These are phyloP conservation scores for Cordyceps militaris DNA, from an alignment of 2,329 filamentous ascomycete genomes.

Conservation along the genomic window DNA sequence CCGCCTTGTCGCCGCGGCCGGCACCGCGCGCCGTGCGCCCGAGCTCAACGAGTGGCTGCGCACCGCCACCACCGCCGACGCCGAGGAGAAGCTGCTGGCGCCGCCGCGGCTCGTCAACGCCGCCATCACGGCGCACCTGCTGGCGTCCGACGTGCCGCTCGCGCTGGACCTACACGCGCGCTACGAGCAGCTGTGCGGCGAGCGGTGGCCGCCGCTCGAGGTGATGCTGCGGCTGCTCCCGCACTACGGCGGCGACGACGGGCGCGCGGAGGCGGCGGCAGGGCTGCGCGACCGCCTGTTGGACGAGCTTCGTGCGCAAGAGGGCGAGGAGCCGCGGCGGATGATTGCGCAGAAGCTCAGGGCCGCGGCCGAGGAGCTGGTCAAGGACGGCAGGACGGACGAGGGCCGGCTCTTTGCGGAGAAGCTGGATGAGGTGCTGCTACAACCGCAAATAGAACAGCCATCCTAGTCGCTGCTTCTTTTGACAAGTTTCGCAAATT, in stretches of 20 bases:
- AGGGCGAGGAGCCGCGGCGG: background rate
- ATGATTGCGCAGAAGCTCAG: background rate
- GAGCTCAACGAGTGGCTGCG: conserved; percentile 1
- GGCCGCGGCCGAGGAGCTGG: background rate
- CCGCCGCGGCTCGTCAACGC: conserved; percentile 1
- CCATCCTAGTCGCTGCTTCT: background rate
- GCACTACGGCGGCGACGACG: background rate
- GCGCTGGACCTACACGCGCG: background rate
- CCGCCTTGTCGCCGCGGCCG: conserved; percentile 29
- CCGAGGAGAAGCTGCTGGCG: background rate
- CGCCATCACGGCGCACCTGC: background rate
- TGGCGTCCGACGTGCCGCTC: background rate
- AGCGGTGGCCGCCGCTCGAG: background rate
- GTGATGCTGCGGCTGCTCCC: conserved; percentile 2
- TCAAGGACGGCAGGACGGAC: background rate
- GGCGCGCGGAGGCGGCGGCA: background rate
- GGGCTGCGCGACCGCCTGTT: background rate
- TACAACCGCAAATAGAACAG: background rate
- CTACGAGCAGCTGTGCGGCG: conserved; percentile 2
- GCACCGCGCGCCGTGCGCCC: background rate
- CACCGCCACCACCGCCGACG: background rate
- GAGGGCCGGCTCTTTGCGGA: background rate
- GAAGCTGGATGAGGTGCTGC: background rate
- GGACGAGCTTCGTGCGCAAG: background rate
- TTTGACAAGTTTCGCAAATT: too few relatives aligned